Conservation (phyloP, 2,329 filamentous ascomycete genomes). For the Tolypocladium sp. region DNA sequence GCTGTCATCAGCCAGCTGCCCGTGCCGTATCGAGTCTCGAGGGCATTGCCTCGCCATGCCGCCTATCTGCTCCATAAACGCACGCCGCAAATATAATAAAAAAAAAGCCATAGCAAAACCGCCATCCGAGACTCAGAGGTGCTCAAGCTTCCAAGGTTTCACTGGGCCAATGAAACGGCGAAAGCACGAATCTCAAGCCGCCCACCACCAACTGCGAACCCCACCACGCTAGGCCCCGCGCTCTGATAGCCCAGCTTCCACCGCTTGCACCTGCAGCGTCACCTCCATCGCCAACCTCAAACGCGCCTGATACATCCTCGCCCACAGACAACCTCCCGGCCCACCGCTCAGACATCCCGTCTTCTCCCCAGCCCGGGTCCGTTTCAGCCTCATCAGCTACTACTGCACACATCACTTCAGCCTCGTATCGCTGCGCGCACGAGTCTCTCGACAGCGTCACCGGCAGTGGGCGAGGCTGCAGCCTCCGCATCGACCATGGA, state of each 20-base stretch:
- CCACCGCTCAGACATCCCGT: background rate
- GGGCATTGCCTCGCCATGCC: too few relatives aligned
- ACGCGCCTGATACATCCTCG: background rate
- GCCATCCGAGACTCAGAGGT: too few relatives aligned
- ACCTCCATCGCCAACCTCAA: background rate
- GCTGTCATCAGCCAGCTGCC: too few relatives aligned
- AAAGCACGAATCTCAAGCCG: too few relatives aligned
- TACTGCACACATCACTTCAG: background rate
- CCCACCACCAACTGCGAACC: background rate
- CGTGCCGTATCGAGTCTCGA: too few relatives aligned
- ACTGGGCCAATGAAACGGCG: too few relatives aligned
- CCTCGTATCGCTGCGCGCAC: background rate
- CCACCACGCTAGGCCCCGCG: background rate
- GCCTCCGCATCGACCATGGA: conserved; percentile 46
- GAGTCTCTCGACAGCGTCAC: background rate
- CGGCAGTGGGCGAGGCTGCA: background rate
- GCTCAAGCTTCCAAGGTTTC: too few relatives aligned
- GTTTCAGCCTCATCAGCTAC: background rate
- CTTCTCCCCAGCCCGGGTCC: background rate
- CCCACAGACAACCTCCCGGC: background rate
- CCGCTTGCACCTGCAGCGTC: background rate
- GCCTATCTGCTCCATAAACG: too few relatives aligned
- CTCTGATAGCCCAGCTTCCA: background rate
- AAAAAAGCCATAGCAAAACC: too few relatives aligned
- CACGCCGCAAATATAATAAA: too few relatives aligned